phyloP scores from a whole-genome alignment of 352 stramenopile genomes.

The Phytophthora quininea region DNA sequence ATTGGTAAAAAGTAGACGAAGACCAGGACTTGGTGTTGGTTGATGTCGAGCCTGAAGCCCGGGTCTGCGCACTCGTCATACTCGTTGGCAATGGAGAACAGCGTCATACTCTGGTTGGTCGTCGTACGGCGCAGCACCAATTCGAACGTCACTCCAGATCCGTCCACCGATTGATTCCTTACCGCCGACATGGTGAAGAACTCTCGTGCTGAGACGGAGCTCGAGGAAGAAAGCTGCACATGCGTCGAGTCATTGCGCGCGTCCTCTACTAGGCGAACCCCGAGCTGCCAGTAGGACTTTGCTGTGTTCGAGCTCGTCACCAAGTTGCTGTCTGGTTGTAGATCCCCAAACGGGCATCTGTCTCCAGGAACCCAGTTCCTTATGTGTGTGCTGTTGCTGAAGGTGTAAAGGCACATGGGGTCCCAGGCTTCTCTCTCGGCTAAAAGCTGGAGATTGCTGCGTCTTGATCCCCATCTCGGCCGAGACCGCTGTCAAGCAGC shows the following conservation, averaged over 20 bases:
- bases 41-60: conserved; percentile 75
- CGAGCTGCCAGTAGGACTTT: conserved; percentile 44
- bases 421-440: conserved; percentile 24
- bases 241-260: conserved; percentile 34
- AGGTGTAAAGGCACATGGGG: conserved; percentile 47
- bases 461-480: conserved; percentile 2
- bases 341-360: conserved; percentile 65
- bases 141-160: conserved; percentile 68
- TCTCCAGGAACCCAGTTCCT: conserved; percentile 23
- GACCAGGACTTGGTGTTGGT: conserved; percentile 52
- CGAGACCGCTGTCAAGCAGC: conserved; percentile 3
- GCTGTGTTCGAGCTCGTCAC: conserved; percentile 48
- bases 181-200: conserved; percentile 53
- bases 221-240: conserved; percentile 59
- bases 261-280: conserved; percentile 43
- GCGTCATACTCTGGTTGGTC: conserved; percentile 60
- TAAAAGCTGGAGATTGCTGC: conserved; percentile 30
- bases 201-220: conserved; percentile 51
- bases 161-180: conserved; percentile 6
- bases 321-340: conserved; percentile 54
- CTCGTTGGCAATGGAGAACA: conserved; percentile 74
- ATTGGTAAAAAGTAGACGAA: conserved; percentile 74
- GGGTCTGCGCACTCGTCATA: conserved; percentile 66
- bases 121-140: conserved; percentile 50
- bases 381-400: conserved; percentile 19